A percentile compares a stretch with the other conserved stretches of the same genome.
These are phyloP conservation scores for Candida pseudofarinosa DNA, from an alignment of 805 yeast species.

Conservation along the genomic window DNA sequence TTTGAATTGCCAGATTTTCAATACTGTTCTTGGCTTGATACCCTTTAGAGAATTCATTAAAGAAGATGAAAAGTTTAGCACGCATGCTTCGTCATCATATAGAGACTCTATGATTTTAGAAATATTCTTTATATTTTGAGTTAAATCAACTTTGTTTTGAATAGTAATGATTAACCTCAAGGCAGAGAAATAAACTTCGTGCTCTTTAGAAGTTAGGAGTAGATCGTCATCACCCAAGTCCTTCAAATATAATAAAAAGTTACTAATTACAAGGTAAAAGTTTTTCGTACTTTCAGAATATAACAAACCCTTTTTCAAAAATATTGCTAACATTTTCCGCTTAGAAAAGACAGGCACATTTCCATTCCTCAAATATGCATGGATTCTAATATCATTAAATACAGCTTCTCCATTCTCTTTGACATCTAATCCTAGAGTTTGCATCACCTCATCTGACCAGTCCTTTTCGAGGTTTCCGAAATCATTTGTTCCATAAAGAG, in stretches of 20 bases:
- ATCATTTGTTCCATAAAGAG: slow-evolving; percentile 9
- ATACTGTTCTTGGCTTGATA: slow-evolving; percentile 12
- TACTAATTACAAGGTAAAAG: slow-evolving; percentile 9
- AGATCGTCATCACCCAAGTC: slow-evolving; percentile 18
- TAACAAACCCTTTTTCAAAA: slow-evolving; percentile 16
- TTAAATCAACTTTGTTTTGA: slow-evolving; percentile 5
- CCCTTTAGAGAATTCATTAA: slow-evolving; percentile 11
- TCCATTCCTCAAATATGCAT: slow-evolving; percentile 12
- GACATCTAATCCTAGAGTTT: slow-evolving; percentile 18
- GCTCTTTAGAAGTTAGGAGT: slow-evolving; percentile 12
- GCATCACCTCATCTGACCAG: slow-evolving; percentile 23
- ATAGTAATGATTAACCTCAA: slow-evolving; percentile 16
- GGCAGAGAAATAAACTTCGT: slow-evolving; percentile 11
- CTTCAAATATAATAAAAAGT: slow-evolving; percentile 14
- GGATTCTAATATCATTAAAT: slow-evolving; percentile 11
- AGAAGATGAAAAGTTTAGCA: slow-evolving; percentile 14
- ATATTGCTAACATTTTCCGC: slow-evolving; percentile 16
- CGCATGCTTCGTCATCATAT: background rate
- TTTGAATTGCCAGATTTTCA: slow-evolving; percentile 21
- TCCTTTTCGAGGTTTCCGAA: slow-evolving; percentile 1
- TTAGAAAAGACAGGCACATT: slow-evolving; percentile 10
- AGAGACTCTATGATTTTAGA: background rate
- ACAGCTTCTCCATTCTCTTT: slow-evolving; percentile 6
- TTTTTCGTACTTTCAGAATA: slow-evolving; percentile 10
- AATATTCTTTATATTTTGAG: slow-evolving; percentile 10